Evolutionary conservation across 176 grass and related monocot species (phyloP).

Genomic region (Metroxylon sagu): DNA sequence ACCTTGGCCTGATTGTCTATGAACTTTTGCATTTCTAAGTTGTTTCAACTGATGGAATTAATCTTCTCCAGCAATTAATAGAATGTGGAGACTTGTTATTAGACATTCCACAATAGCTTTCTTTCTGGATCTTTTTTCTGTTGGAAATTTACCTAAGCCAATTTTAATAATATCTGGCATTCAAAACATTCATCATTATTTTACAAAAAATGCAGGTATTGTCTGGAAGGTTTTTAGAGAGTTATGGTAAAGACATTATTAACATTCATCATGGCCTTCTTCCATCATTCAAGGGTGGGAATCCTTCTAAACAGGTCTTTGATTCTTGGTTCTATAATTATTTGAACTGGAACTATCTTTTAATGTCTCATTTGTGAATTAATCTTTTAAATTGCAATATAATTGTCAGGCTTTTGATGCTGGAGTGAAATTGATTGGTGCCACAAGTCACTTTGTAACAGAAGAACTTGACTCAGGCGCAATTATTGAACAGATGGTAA

Average conservation of each 20-base stretch:
- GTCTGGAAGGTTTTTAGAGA: conserved; percentile 60
- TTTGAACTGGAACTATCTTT: not conserved
- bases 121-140: too few species aligned
- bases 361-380: not conserved
- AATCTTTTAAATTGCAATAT: conserved; percentile 10
- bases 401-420: conserved; percentile 78
- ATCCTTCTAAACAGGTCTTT: conserved; percentile 78
- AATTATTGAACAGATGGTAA: conserved; percentile 96
- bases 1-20: too few species aligned
- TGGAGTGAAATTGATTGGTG: conserved; percentile 94
- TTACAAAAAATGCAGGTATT: conserved; percentile 32
- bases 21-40: too few species aligned
- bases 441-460: conserved; percentile 92
- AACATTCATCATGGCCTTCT: conserved; percentile 99
- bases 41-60: too few species aligned
- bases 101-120: too few species aligned
- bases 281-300: conserved; percentile 91
- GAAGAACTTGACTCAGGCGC: conserved; percentile 81
- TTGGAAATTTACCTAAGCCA: conserved; percentile 1
- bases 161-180: conserved; percentile 7
- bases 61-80: too few species aligned
- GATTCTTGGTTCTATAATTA: not conserved
- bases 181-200: not conserved
- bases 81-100: too few species aligned
- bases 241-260: conserved; percentile 88